Evolutionary conservation across 2,329 filamentous ascomycete species (phyloP).

Genomic region (Penicillium sp.): DNA sequence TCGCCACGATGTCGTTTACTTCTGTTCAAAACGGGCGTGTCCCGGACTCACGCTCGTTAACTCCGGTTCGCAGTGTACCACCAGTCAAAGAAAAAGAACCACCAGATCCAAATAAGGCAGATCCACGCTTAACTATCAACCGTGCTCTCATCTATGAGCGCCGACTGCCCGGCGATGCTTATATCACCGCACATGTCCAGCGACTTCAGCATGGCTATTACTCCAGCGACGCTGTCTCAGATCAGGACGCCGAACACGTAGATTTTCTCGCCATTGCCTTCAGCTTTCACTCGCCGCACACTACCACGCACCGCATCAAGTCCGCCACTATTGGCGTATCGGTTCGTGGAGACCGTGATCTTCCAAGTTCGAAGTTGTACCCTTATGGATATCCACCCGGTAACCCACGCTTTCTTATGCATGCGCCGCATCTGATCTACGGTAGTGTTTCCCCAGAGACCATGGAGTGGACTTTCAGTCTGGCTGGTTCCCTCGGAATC

Average conservation of each 20-base stretch:
- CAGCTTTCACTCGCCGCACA: conserved; percentile 49
- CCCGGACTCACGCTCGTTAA: not conserved
- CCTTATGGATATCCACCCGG: conserved; percentile 15
- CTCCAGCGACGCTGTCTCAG: conserved; percentile 43
- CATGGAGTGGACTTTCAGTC: conserved; percentile 49
- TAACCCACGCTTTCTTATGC: conserved; percentile 47
- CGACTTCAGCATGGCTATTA: conserved; percentile 51
- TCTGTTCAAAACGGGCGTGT: not conserved
- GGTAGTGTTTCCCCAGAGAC: conserved; percentile 49
- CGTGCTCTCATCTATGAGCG: conserved; percentile 50
- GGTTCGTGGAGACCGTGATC: conserved; percentile 12
- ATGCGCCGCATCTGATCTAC: conserved; percentile 51
- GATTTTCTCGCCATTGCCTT: conserved; percentile 51
- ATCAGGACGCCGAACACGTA: conserved; percentile 42
- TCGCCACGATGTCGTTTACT: conserved; percentile 8
- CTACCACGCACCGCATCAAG: conserved; percentile 46
- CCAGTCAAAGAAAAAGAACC: conserved; percentile 7
- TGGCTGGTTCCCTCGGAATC: conserved; percentile 47
- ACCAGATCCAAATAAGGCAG: conserved; percentile 37
- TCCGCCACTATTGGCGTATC: conserved; percentile 46
- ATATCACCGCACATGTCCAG: conserved; percentile 50
- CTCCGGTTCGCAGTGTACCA: conserved; percentile 1
- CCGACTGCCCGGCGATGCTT: conserved; percentile 47
- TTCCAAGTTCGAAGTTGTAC: not conserved
- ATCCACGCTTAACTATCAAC: conserved; percentile 38